These are phyloP conservation scores for Linderina pennispora DNA, from an alignment of 192 early-diverging fungal genomes.

Conservation along the genomic window DNA sequence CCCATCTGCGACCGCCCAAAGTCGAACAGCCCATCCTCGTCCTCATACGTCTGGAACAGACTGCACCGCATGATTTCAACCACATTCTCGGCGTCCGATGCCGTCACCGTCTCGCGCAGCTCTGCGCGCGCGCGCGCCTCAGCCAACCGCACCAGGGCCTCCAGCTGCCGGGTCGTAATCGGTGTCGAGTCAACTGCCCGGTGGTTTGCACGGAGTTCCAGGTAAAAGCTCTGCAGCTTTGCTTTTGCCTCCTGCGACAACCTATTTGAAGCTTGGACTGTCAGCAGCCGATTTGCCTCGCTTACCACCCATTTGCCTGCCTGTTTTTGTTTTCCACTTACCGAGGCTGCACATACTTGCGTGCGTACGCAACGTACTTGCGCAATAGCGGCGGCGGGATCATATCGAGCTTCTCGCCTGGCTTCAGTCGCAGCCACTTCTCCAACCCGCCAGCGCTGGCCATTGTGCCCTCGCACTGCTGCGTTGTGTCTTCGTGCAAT, in stretches of 20 bases:
- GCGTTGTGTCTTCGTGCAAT: neutral
- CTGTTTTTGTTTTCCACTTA: no score
- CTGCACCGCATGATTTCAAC: slow-evolving; percentile 71
- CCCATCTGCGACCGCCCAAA: slow-evolving; percentile 58
- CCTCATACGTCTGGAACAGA: slow-evolving; percentile 54
- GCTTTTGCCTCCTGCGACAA: slow-evolving; percentile 54
- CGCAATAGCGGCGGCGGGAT: slow-evolving; percentile 62
- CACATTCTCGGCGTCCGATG: slow-evolving; percentile 68
- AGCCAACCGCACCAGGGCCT: slow-evolving; percentile 68
- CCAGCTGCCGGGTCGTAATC: slow-evolving; percentile 78
- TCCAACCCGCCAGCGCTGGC: slow-evolving; percentile 2
- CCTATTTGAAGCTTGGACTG: no score
- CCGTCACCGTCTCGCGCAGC: slow-evolving; percentile 65
- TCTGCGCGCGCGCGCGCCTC: slow-evolving; percentile 75
- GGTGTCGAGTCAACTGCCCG: slow-evolving; percentile 61
- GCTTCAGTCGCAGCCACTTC: slow-evolving; percentile 42
- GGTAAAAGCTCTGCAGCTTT: slow-evolving; percentile 65
- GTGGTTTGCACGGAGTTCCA: slow-evolving; percentile 58
- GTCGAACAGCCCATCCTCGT: slow-evolving; percentile 52
- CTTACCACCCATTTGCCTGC: no score
- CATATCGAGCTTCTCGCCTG: slow-evolving; percentile 52
- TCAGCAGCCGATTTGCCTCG: no score
- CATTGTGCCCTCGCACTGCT: slow-evolving; percentile 1
- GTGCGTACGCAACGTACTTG: slow-evolving; percentile 84
- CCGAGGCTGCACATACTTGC: slow-evolving; percentile 71